Evolutionary conservation across 768 basidiomycete genomes (phyloP).

Genomic region (Chiua virens): DNA sequence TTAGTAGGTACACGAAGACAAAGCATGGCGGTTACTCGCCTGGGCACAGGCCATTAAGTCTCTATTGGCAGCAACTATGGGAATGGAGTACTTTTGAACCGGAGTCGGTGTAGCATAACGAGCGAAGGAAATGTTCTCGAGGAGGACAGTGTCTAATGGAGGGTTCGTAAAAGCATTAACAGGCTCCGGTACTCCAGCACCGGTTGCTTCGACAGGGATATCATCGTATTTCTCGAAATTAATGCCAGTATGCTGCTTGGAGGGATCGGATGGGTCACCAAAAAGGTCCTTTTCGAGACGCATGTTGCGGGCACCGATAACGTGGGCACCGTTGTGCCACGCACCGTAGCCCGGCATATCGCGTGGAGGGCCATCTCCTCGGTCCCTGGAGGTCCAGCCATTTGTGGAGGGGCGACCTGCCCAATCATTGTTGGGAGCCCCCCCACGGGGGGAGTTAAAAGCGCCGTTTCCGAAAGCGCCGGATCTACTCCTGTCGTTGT

Average conservation of each 20-base stretch:
- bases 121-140: constrained; percentile 93
- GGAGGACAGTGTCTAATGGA: constrained; percentile 87
- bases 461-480: constrained; percentile 43
- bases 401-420: constrained; percentile 37
- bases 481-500: constrained; percentile 35
- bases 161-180: constrained; percentile 83
- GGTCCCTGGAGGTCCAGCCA: constrained; percentile 39
- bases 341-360: constrained; percentile 54
- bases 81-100: constrained; percentile 99
- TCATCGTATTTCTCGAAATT: constrained; percentile 99
- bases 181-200: constrained; percentile 95
- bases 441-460: constrained; percentile 36
- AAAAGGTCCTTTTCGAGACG: constrained; percentile 96
- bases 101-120: constrained; percentile 96
- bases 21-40: constrained; percentile 40
- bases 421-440: constrained; percentile 37
- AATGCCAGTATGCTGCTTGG: constrained; percentile 93
- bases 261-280: constrained; percentile 82
- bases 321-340: constrained; percentile 90
- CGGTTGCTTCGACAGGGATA: constrained; percentile 98
- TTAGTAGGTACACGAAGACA: constrained; percentile 16
- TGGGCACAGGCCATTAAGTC: constrained; percentile 96
- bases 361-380: constrained; percentile 43
- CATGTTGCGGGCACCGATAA: constrained; percentile 78
- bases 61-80: constrained; percentile 88